Evolutionary conservation across 2,329 filamentous ascomycete genomes (phyloP), one percentile per base, ranked within the genome.

Genomic region (Cyphellophora attinorum): DNA sequence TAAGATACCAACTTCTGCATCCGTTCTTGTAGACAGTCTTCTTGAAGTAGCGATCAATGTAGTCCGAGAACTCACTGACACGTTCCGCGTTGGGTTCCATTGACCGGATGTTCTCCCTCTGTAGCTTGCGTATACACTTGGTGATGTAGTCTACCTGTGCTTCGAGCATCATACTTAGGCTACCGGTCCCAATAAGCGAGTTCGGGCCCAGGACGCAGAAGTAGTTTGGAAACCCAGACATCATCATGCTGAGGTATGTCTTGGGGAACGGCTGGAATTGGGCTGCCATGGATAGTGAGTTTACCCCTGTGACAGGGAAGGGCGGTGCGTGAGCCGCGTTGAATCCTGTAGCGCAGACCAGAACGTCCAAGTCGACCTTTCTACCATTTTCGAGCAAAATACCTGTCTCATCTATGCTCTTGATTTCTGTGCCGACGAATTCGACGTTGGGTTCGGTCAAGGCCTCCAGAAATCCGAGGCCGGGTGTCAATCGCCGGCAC

Each of bases 321-420:
- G 53, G 50, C 1, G 55, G 55, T 4, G 46, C 46, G 18, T 48
- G 54, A 2, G 49, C 48, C 6, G 53, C 56, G 14, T 57, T 45
- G 29, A 59, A 59, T 0, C 56, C 56, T 2, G 57, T 60, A 5
- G 57, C 57, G 30, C 57, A 60, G 19, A 56, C 51, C 5, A 59
- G 40, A 12, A 52, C 46, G 27, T 60, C 55, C 3, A 53, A 44
- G 2, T 48, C 44, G 25, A 52, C 42, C 31, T 54, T 49, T 11
- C 42, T 46, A 5, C 55, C 53, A 25, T 57, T 54, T 3, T 50
- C 50, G 0, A 51, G 52, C 12, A 51, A 27, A 12, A 61, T 54
- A 11, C 47, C 47, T 1, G 41, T 38, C 11, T 40, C 27, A 5
- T 33, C 42, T 31, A 51, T 35, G 3, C 34, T 18, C 11, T 37